Conservation (phyloP, 1,284 basidiomycete species). For the Hymenochaete sp. region DNA sequence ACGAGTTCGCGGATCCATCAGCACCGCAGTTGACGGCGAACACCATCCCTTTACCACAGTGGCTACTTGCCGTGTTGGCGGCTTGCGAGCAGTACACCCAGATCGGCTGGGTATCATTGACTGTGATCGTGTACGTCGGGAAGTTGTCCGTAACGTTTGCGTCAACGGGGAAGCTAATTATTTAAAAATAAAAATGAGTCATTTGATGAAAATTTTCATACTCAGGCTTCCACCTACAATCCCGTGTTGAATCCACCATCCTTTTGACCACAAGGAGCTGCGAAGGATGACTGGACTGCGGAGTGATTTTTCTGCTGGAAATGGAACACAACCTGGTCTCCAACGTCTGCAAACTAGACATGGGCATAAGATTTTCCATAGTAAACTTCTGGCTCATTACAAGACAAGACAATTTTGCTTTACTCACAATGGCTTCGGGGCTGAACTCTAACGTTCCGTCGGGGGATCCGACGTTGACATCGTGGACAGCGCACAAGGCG, state of each 20-base stretch:
- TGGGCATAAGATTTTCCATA: conserved; percentile 13
- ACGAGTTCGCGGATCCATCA: conserved; percentile 44
- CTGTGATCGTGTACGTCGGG: conserved; percentile 29
- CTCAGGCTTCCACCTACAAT: conserved; percentile 36
- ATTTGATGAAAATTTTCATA: not conserved
- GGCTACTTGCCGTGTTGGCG: conserved; percentile 30
- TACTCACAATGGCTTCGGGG: conserved; percentile 46
- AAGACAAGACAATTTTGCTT: not conserved
- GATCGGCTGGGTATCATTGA: conserved; percentile 33
- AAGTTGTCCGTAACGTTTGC: conserved; percentile 31
- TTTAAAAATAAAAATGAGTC: conserved; percentile 1
- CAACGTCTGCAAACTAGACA: conserved; percentile 36
- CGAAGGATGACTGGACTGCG: conserved; percentile 49
- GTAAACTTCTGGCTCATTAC: no score
- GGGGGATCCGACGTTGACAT: conserved; percentile 46
- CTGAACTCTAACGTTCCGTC: conserved; percentile 35
- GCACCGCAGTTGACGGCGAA: conserved; percentile 53
- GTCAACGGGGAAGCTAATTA: conserved; percentile 45
- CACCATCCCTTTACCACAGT: conserved; percentile 58
- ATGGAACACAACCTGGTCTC: conserved; percentile 52
- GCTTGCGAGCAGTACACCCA: conserved; percentile 39
- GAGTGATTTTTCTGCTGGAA: conserved; percentile 51
- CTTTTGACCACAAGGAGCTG: conserved; percentile 39
- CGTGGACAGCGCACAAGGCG: conserved; percentile 37
- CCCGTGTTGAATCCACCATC: conserved; percentile 47